Evolutionary conservation across 2,329 filamentous ascomycete genomes (phyloP), one percentile per base, ranked within the genome.

Genomic region (Talaromyces sp.): DNA sequence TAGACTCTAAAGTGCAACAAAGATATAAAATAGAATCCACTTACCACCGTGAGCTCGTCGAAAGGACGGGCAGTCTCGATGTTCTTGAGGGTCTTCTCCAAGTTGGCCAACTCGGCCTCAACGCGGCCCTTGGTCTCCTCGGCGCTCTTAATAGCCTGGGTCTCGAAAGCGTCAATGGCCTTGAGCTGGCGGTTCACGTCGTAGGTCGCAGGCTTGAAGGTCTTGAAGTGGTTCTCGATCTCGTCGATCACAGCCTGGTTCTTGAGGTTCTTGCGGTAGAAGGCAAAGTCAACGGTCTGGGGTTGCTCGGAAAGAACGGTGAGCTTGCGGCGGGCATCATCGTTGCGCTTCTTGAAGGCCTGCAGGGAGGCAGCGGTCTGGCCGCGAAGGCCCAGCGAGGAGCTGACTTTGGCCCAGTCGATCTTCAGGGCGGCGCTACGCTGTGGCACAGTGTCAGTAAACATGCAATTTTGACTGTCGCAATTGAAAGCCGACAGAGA

Each of bases 281-380:
- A 86, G 70, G 86, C 80, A 82, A 99, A 98, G 85, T 99, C 92
- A 81, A 99, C 87, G 63, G 86, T 86, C 73, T 92, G 91, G 67
- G 93, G 83, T 77, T 90, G 88, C 81, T 96, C 92, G 66, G 86
- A 88, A 63, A 99, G 91, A 65, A 86, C 73, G 79, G 90, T 87
- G 65, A 99, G 85, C 82, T 93, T 93, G 84, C 95, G 93, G 81
- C 93, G 93, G 76, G 92, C 93, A 78, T 97, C 93, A 78, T 99
- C 95, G 85, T 98, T 97, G 83, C 95, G 93, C 88, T 96, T 95
- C 88, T 99, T 99, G 89, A 99, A 99, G 69, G 91, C 86, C 78
- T 93, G 89, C 65, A 99, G 92, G 65, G 93, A 90, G 73, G 89
- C 82, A 70, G 91, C 93, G 70, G 95, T 99, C 83, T 92, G 91